Evolutionary conservation across 805 yeast species (phyloP).

Genomic region (Metschnikowia henanensis): DNA sequence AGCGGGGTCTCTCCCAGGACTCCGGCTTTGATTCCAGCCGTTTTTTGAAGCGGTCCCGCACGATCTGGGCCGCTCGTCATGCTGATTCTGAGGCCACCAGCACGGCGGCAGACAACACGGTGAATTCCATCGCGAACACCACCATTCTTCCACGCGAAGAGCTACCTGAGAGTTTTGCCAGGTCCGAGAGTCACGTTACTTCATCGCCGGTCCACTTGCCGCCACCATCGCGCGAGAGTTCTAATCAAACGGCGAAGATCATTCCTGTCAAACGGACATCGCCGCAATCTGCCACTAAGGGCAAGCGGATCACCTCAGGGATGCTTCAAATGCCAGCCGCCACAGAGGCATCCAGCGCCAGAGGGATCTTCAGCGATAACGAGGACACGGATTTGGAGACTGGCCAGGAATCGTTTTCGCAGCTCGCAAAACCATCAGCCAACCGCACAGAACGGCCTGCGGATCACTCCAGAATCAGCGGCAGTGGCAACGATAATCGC

Average conservation of each 20-base stretch:
- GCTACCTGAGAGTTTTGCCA: background rate
- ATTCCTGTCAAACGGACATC: conserved; percentile 32
- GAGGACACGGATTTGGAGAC: conserved; percentile 11
- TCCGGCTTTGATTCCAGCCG: conserved; percentile 5
- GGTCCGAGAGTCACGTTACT: background rate
- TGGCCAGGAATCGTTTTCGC: conserved; percentile 5
- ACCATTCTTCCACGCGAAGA: background rate
- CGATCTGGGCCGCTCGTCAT: conserved; percentile 17
- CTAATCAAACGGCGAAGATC: conserved; percentile 1
- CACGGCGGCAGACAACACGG: background rate
- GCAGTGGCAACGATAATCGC: too few relatives aligned
- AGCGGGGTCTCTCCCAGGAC: conserved; percentile 1
- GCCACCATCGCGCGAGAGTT: conserved; percentile 28
- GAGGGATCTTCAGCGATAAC: conserved; percentile 10
- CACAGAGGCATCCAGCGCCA: background rate
- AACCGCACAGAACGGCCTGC: too few relatives aligned
- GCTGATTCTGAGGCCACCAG: background rate
- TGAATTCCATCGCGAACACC: background rate
- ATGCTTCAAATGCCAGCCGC: conserved; percentile 37
- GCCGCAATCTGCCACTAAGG: conserved; percentile 15
- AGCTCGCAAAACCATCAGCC: conserved; percentile 4
- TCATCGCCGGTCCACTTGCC: conserved; percentile 27
- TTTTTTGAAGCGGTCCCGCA: conserved; percentile 12
- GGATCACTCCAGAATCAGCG: too few relatives aligned
- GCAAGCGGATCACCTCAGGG: conserved; percentile 39